Conservation (phyloP, 768 basidiomycete genomes). For the Leccinum subtestaceum region DNA sequence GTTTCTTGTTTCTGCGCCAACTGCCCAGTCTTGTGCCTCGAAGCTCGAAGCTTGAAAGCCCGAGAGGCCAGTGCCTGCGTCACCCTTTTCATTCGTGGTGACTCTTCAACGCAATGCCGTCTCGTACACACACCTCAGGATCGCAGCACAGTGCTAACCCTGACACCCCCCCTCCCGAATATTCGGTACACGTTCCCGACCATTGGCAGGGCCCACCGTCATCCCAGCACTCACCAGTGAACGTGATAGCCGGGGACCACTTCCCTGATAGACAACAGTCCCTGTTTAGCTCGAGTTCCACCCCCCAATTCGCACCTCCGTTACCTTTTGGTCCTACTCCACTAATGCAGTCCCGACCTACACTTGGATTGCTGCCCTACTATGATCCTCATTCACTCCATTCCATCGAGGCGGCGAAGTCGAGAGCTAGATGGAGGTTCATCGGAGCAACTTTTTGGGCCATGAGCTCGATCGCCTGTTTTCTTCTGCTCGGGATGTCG, state of each 20-base stretch:
- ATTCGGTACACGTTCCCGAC: constrained; percentile 20
- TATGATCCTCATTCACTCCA: constrained; percentile 44
- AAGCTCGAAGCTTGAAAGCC: not conserved
- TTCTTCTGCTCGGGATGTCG: constrained; percentile 29
- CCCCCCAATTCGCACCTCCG: constrained; percentile 17
- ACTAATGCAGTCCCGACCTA: constrained; percentile 34
- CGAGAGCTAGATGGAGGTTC: constrained; percentile 44
- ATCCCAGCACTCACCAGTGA: constrained; percentile 17
- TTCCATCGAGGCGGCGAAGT: constrained; percentile 35
- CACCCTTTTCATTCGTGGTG: not conserved
- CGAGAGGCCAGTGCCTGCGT: not conserved
- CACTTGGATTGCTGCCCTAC: constrained; percentile 37
- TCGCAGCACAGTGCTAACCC: constrained; percentile 23
- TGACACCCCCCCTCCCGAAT: constrained; percentile 31
- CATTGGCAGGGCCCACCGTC: constrained; percentile 13
- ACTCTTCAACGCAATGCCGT: constrained; percentile 11
- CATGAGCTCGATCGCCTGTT: constrained; percentile 29
- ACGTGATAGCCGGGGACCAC: constrained; percentile 10
- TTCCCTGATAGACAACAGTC: constrained; percentile 15
- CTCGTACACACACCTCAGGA: constrained; percentile 11
- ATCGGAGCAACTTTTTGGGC: constrained; percentile 41
- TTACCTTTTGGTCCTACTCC: constrained; percentile 40
- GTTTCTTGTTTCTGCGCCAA: not conserved
- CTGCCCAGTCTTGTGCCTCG: not conserved
- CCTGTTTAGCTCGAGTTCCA: constrained; percentile 16